These are phyloP conservation scores for Halophytophthora batemanensis DNA, from an alignment of 352 stramenopile species.

Conservation along the genomic window DNA sequence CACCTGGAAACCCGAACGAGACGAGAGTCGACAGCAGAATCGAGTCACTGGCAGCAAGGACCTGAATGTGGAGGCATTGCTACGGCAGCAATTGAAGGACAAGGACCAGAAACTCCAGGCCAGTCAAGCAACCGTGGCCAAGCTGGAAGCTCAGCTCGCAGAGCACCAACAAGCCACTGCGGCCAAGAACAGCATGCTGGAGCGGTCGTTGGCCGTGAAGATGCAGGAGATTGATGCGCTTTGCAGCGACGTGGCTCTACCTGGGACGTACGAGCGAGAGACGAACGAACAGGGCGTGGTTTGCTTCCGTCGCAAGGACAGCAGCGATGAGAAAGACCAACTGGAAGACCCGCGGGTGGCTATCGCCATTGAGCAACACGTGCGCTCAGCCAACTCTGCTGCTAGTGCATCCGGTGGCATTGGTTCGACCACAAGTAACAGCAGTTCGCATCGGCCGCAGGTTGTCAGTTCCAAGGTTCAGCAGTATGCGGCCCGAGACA, in stretches of 20 bases:
- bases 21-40: background rate
- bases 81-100: conserved; percentile 38
- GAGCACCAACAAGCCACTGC: conserved; percentile 43
- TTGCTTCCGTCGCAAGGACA: conserved; percentile 45
- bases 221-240: conserved; percentile 51
- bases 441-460: conserved; percentile 19
- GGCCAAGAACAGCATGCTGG: conserved; percentile 38
- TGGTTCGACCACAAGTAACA: conserved; percentile 1
- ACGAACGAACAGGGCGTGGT: conserved; percentile 49
- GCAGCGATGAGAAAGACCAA: conserved; percentile 24
- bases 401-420: conserved; percentile 2
- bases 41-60: conserved; percentile 1
- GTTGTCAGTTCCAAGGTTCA: conserved; percentile 19
- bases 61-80: conserved; percentile 10
- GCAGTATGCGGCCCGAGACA: conserved; percentile 25
- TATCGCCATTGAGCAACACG: conserved; percentile 15
- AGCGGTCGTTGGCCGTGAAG: conserved; percentile 50
- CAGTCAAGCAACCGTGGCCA: conserved; percentile 26
- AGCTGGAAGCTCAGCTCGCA: conserved; percentile 42
- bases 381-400: background rate
- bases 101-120: conserved; percentile 27
- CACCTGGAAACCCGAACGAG: conserved; percentile 3
- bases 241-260: conserved; percentile 44
- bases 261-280: conserved; percentile 33
- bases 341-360: conserved; percentile 60